A percentile compares a stretch with the other conserved stretches of the same genome.
phyloP scores from a whole-genome alignment of 2,329 filamentous ascomycete species.

The Phyllosticta paracitricarpa region DNA sequence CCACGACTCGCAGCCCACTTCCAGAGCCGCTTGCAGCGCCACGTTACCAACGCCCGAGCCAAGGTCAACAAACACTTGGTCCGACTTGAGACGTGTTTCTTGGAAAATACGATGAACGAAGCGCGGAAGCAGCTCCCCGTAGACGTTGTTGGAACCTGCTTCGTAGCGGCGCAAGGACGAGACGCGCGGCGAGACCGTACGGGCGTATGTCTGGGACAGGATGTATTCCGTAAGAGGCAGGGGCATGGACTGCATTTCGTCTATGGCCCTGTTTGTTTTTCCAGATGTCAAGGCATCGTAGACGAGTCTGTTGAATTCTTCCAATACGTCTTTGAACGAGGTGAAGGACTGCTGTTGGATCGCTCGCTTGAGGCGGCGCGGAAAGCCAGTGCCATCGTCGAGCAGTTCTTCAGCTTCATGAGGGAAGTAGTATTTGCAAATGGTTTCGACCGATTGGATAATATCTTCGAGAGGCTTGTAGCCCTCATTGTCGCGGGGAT shows the following conservation, averaged over 20 bases:
- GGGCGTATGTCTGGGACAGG: constrained; percentile 78
- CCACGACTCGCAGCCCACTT: constrained; percentile 90
- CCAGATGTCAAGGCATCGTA: constrained; percentile 57
- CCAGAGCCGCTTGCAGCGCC: constrained; percentile 82
- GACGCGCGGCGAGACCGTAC: constrained; percentile 82
- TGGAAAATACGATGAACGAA: constrained; percentile 78
- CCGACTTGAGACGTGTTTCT: constrained; percentile 66
- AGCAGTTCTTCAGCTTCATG: constrained; percentile 56
- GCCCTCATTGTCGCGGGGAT: constrained; percentile 63
- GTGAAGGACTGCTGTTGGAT: constrained; percentile 54
- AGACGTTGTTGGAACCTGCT: constrained; percentile 85
- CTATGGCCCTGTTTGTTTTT: constrained; percentile 54
- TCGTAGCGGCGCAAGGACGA: constrained; percentile 77
- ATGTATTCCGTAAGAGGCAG: constrained; percentile 63
- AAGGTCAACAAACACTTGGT: constrained; percentile 84
- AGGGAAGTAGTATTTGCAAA: constrained; percentile 68
- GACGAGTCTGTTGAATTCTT: constrained; percentile 68
- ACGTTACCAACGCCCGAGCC: constrained; percentile 96
- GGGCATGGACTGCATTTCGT: constrained; percentile 62
- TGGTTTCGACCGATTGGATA: constrained; percentile 45
- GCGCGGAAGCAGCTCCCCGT: constrained; percentile 79
- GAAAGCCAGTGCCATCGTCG: constrained; percentile 63
- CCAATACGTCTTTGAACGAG: constrained; percentile 63
- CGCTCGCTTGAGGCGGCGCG: constrained; percentile 67
- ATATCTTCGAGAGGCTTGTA: constrained; percentile 54